Conservation (phyloP, 169 alveolate genomes). For the Perkinsus olseni region DNA sequence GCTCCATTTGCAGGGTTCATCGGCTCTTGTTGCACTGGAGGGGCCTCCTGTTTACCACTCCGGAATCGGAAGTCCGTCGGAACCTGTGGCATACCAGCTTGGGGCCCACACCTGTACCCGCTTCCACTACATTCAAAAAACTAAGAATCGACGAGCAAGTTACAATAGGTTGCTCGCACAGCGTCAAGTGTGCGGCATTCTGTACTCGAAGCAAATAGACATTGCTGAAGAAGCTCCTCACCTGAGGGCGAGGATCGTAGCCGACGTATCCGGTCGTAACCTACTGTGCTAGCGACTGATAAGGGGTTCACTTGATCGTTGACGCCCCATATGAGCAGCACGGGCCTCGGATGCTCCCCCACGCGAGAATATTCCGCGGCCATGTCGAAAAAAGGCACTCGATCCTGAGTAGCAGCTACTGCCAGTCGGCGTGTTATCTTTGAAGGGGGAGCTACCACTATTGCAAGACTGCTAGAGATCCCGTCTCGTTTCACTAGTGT, state of each 20-base stretch:
- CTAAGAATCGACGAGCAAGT: neutral
- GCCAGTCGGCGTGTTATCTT: neutral
- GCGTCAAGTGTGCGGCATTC: neutral
- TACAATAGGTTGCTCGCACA: neutral
- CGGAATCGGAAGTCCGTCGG: neutral
- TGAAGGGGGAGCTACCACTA: neutral
- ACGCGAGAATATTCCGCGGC: neutral
- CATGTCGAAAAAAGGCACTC: neutral
- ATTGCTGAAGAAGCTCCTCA: neutral
- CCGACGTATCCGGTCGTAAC: neutral
- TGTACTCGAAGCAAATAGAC: neutral
- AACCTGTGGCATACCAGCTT: neutral
- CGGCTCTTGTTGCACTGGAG: neutral
- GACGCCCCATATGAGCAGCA: neutral
- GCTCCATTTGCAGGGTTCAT: neutral
- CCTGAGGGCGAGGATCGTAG: neutral
- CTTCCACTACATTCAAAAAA: neutral
- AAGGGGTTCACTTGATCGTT: neutral
- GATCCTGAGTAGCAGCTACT: neutral
- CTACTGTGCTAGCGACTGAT: neutral
- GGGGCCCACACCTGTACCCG: neutral
- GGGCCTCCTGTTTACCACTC: neutral
- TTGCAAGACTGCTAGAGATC: neutral
- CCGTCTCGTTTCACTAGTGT: neutral
- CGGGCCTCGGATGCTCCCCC: neutral